Conservation (phyloP, 192 early-diverging fungal species). For the Phycomyces blakesleeanus region DNA sequence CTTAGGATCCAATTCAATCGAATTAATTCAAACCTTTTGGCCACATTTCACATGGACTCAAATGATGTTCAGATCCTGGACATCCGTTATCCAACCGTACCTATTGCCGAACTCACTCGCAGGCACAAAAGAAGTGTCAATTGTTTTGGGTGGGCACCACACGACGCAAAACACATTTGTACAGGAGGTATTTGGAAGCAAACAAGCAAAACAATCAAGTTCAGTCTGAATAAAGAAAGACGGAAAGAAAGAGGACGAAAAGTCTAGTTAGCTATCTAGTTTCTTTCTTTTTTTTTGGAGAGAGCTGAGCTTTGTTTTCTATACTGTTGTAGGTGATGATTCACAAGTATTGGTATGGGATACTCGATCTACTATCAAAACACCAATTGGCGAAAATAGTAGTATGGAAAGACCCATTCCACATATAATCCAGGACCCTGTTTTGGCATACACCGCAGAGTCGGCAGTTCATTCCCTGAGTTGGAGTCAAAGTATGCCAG, state of each 20-base stretch:
- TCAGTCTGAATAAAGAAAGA: too few relatives aligned
- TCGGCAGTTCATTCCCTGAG: conserved; percentile 74
- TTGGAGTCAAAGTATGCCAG: conserved; percentile 72
- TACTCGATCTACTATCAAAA: conserved; percentile 41
- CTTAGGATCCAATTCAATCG: conserved; percentile 86
- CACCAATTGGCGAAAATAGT: conserved; percentile 22
- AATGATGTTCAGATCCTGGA: conserved; percentile 78
- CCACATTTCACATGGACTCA: conserved; percentile 85
- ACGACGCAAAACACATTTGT: conserved; percentile 70
- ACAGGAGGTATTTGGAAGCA: conserved; percentile 83
- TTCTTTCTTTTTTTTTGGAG: conserved; percentile 1
- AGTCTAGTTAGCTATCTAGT: not conserved
- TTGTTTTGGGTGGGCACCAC: conserved; percentile 83
- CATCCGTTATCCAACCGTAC: conserved; percentile 79
- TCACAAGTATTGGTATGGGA: conserved; percentile 89
- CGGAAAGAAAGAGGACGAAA: too few relatives aligned
- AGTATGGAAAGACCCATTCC: conserved; percentile 36
- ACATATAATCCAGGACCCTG: conserved; percentile 47
- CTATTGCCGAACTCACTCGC: conserved; percentile 67
- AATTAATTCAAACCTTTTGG: conserved; percentile 85
- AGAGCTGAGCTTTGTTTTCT: conserved; percentile 1
- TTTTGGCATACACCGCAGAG: conserved; percentile 70
- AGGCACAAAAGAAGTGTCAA: conserved; percentile 78
- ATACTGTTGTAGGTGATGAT: conserved; percentile 74
- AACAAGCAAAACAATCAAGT: too few relatives aligned